Conservation (phyloP, 306 rosid species). For the Crotalaria pallida region DNA sequence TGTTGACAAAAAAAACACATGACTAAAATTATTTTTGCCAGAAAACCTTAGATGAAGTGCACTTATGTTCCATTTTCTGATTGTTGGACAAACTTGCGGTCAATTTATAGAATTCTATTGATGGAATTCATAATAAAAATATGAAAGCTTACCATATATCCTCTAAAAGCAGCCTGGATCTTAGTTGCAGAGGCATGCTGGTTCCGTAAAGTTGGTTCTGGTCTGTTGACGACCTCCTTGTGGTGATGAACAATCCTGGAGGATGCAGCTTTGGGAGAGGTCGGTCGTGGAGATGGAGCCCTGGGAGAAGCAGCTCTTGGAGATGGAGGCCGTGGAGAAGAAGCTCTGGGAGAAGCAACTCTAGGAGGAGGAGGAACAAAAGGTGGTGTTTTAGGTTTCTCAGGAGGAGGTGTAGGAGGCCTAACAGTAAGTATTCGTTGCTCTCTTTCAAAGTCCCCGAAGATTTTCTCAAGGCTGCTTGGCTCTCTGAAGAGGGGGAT, state of each 20-base stretch:
- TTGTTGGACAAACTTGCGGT: too few relatives aligned
- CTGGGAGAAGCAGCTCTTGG: constrained; percentile 45
- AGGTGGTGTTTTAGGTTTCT: constrained; percentile 60
- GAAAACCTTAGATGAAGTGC: background rate
- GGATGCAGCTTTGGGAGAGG: constrained; percentile 56
- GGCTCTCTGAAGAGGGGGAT: constrained; percentile 92
- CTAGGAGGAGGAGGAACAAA: constrained; percentile 54
- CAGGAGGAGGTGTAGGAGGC: constrained; percentile 66
- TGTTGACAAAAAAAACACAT: background rate
- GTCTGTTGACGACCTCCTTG: constrained; percentile 55
- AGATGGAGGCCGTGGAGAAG: constrained; percentile 50
- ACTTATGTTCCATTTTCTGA: background rate
- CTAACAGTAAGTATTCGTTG: constrained; percentile 53
- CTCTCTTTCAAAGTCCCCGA: constrained; percentile 89
- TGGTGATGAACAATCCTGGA: constrained; percentile 46
- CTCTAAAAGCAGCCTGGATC: constrained; percentile 86
- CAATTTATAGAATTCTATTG: background rate
- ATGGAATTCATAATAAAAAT: too few relatives aligned
- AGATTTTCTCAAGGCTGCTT: constrained; percentile 93
- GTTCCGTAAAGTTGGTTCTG: constrained; percentile 70
- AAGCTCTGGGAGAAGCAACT: constrained; percentile 40
- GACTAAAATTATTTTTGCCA: background rate
- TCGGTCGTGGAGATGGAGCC: constrained; percentile 36
- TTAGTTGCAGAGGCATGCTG: constrained; percentile 84
- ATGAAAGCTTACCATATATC: constrained; percentile 64